Evolutionary conservation across 163 green algal genomes (phyloP).

Genomic region (Scenedesmus sp.): DNA sequence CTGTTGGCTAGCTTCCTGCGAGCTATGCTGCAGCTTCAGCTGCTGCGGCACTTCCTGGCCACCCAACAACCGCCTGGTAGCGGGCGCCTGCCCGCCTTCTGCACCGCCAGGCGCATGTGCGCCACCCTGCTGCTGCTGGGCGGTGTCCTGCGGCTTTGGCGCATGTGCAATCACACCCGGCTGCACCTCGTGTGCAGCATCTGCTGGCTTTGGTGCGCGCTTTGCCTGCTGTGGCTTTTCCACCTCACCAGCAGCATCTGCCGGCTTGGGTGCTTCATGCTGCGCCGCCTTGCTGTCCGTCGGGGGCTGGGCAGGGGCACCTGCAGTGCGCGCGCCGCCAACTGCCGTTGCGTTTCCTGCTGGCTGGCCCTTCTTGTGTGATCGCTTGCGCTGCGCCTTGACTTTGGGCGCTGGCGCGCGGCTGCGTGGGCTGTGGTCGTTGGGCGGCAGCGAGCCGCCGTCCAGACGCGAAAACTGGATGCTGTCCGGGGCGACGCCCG

Average conservation of each 20-base stretch:
- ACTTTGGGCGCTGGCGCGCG: not conserved
- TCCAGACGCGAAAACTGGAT: constrained; percentile 63
- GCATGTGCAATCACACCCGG: not conserved
- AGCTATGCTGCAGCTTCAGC: not conserved
- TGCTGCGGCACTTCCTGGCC: not conserved
- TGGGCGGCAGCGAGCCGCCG: constrained; percentile 23
- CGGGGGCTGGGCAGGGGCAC: not conserved
- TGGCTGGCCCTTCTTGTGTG: not conserved
- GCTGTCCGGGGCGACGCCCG: constrained; percentile 78
- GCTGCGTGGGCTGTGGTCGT: constrained; percentile 3
- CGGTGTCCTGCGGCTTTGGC: not conserved
- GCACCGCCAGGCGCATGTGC: not conserved
- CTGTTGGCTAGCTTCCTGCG: not conserved
- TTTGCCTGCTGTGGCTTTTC: not conserved
- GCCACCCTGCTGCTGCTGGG: not conserved
- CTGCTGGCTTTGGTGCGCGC: not conserved
- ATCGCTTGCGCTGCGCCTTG: not conserved
- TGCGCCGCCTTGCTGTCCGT: not conserved
- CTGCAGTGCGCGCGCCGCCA: not conserved
- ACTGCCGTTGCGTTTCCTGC: not conserved
- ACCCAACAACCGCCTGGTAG: not conserved
- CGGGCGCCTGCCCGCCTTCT: not conserved
- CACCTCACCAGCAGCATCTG: not conserved
- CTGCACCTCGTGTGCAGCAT: not conserved
- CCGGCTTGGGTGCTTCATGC: not conserved